Evolutionary conservation across 176 grass and related monocot genomes (phyloP).

Genomic region (Triticum turgidum): DNA sequence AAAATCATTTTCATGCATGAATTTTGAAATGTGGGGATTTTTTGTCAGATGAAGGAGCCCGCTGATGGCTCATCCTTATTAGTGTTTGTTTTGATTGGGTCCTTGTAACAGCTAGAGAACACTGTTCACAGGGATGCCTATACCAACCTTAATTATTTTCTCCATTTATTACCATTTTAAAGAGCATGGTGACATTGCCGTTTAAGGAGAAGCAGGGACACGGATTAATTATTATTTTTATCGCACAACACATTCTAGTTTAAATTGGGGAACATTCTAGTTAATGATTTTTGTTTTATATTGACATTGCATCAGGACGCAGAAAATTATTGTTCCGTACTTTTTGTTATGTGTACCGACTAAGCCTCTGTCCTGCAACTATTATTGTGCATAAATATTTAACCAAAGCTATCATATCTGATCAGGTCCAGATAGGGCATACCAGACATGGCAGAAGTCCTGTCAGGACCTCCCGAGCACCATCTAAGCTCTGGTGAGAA

Average conservation of each 20-base stretch:
- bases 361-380: not conserved
- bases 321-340: not conserved
- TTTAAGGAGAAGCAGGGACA: not conserved
- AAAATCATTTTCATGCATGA: not conserved
- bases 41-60: not conserved
- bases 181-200: not conserved
- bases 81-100: not conserved
- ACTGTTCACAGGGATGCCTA: not conserved
- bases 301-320: not conserved
- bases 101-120: not conserved
- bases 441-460: conserved; percentile 66
- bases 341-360: not conserved
- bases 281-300: not conserved
- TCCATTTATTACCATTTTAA: not conserved
- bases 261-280: not conserved
- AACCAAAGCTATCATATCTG: conserved; percentile 14
- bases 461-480: conserved; percentile 62
- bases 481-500: conserved; percentile 50
- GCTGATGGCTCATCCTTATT: not conserved
- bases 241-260: not conserved
- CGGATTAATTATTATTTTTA: not conserved
- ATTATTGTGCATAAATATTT: not conserved
- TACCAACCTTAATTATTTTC: not conserved
- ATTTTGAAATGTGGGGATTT: not conserved
- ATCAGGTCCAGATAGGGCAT: conserved; percentile 49